phyloP scores from a whole-genome alignment of 1,284 basidiomycete species.

The Apiotrichum akiyoshidainum region DNA sequence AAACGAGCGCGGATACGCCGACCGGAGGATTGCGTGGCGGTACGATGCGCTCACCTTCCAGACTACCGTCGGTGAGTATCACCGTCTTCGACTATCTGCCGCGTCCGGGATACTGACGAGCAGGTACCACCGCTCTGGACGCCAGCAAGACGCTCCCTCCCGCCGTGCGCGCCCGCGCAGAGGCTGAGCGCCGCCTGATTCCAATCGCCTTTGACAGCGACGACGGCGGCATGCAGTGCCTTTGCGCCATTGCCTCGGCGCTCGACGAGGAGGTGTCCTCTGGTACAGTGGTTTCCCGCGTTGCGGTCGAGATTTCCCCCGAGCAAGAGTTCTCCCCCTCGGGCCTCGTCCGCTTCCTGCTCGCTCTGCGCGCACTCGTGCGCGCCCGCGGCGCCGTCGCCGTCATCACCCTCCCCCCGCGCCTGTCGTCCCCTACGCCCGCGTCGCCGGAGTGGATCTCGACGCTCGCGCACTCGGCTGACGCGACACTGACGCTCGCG shows the following conservation, averaged over 20 bases:
- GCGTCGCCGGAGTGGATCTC: conserved; percentile 61
- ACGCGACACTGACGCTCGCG: conserved; percentile 68
- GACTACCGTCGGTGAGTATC: conserved; percentile 63
- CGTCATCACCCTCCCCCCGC: conserved; percentile 62
- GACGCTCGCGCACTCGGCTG: conserved; percentile 73
- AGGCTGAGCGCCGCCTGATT: not conserved
- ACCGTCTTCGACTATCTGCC: not conserved
- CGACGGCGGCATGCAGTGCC: not conserved
- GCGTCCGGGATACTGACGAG: not conserved
- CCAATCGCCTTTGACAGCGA: not conserved
- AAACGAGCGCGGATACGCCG: conserved; percentile 54
- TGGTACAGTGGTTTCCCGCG: conserved; percentile 49
- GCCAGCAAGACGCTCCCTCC: conserved; percentile 28
- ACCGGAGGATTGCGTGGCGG: conserved; percentile 81
- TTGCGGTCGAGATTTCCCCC: conserved; percentile 71
- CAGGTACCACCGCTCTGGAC: conserved; percentile 8
- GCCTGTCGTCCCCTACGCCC: conserved; percentile 24
- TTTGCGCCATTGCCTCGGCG: conserved; percentile 1
- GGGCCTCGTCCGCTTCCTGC: conserved; percentile 69
- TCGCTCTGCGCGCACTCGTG: conserved; percentile 63
- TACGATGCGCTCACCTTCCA: conserved; percentile 87
- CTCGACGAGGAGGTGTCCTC: not conserved
- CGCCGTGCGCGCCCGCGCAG: conserved; percentile 19
- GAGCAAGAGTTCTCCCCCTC: conserved; percentile 48
- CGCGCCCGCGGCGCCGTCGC: conserved; percentile 60